phyloP scores from a whole-genome alignment of 2,329 filamentous ascomycete genomes.

The Apiospora malaysiana region DNA sequence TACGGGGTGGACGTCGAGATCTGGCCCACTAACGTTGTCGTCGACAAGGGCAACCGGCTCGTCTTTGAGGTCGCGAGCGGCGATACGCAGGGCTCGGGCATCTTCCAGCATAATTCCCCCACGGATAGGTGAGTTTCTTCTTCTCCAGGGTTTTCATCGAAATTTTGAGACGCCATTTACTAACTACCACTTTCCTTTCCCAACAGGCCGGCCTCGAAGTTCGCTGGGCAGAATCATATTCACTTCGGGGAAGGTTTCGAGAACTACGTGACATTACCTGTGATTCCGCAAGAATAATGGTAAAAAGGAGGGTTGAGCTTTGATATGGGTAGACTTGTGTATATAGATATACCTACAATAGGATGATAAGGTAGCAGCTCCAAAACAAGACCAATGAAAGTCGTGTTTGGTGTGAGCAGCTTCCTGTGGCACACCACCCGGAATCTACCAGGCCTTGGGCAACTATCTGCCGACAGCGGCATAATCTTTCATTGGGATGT shows the following conservation, averaged over 20 bases:
- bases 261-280: slow-evolving; percentile 54
- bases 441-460: too few species aligned
- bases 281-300: slow-evolving; percentile 48
- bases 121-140: slow-evolving; percentile 44
- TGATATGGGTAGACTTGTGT: neutral
- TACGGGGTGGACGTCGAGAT: slow-evolving; percentile 68
- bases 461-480: too few species aligned
- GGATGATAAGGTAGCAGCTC: neutral
- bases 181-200: neutral
- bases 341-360: neutral
- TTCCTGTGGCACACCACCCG: too few species aligned
- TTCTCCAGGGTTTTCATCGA: neutral
- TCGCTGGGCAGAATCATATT: slow-evolving; percentile 52
- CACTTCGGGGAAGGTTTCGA: slow-evolving; percentile 49
- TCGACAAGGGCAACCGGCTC: slow-evolving; percentile 52
- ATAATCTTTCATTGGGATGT: too few species aligned
- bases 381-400: too few species aligned
- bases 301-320: neutral
- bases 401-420: too few species aligned
- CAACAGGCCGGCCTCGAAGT: slow-evolving; percentile 43
- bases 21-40: slow-evolving; percentile 68
- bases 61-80: slow-evolving; percentile 53
- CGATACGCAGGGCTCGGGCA: slow-evolving; percentile 58
- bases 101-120: slow-evolving; percentile 52
- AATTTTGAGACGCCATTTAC: too few species aligned